Evolutionary conservation across 2,329 filamentous ascomycete genomes (phyloP), one percentile per base, ranked within the genome.

Genomic region (Aspergillus terreus): DNA sequence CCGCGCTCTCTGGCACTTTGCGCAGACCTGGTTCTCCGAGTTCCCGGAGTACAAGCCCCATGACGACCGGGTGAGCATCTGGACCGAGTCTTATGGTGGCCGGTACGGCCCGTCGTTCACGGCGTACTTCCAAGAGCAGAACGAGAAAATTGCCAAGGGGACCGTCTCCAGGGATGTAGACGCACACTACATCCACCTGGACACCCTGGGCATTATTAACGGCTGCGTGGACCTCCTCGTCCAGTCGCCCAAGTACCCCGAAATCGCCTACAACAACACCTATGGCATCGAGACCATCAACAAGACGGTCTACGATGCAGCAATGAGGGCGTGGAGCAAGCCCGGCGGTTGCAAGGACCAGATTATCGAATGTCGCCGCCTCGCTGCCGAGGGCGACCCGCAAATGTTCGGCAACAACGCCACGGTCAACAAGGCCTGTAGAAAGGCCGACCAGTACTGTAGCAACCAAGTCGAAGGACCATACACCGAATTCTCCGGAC

Each of bases 21-120:
- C 79, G 0, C 82, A 84, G 62, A 76, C 77, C 1, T 88, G 84
- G 75, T 82, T 84, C 49, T 74, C 79, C 4, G 78, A 82, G 27
- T 88, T 88, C 52, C 83, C 82, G 0, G 75, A 77, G 27, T 86
- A 87, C 61, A 76, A 80, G 63, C 78, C 78, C 3, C 78, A 79
- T 41, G 78, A 84, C 53, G 78, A 82, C 43, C 67, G 68, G 14
- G 66, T 76, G 38, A 73, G 71, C 52, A 67, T 76, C 45, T 76
- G 71, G 71, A 75, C 71, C 1, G 73, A 76, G 57, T 75, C 73
- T 6, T 76, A 75, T 41, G 75, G 75, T 25, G 75, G 75, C 3
- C 70, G 65, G 35, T 77, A 76, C 52, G 74, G 69, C 3, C 75
- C 71, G 1, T 64, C 69, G 1, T 74, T 73, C 41, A 60, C 69